These are phyloP conservation scores for Neospermospora avenae DNA, from an alignment of 2,329 filamentous ascomycete species.

Conservation along the genomic window DNA sequence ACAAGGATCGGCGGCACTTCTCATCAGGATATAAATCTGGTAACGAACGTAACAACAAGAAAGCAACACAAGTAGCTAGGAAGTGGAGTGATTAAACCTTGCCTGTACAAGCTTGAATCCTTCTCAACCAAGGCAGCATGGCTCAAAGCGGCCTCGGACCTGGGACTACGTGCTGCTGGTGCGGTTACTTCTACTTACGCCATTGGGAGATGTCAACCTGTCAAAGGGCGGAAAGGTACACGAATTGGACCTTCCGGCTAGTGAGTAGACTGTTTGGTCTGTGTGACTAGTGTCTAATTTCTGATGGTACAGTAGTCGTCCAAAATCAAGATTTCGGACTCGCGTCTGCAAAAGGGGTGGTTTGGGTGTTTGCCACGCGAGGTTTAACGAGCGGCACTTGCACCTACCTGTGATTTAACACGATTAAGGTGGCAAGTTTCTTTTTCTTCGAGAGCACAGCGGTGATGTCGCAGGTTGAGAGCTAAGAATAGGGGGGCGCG, in stretches of 20 bases:
- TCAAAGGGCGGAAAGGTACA: background rate
- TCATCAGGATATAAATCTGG: background rate
- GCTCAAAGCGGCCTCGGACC: background rate
- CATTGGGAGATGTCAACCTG: background rate
- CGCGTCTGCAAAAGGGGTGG: background rate
- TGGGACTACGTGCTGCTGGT: no score
- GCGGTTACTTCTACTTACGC: no score
- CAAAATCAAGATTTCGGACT: slow-evolving; percentile 3
- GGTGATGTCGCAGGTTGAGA: background rate
- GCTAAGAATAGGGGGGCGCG: background rate
- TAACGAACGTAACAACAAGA: background rate
- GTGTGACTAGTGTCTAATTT: background rate
- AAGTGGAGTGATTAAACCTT: background rate
- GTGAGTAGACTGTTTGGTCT: background rate
- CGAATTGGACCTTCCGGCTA: no score
- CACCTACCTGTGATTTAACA: background rate
- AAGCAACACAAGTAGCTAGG: background rate
- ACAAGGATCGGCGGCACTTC: background rate
- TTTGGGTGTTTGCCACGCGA: slow-evolving; percentile 5
- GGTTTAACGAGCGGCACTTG: background rate
- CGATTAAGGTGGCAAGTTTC: no score
- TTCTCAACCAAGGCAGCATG: background rate
- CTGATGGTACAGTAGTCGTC: background rate
- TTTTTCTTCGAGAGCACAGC: no score
- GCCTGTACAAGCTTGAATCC: background rate